Conservation (phyloP, 352 stramenopile species). For the Phytophthora pseudosyringae region DNA sequence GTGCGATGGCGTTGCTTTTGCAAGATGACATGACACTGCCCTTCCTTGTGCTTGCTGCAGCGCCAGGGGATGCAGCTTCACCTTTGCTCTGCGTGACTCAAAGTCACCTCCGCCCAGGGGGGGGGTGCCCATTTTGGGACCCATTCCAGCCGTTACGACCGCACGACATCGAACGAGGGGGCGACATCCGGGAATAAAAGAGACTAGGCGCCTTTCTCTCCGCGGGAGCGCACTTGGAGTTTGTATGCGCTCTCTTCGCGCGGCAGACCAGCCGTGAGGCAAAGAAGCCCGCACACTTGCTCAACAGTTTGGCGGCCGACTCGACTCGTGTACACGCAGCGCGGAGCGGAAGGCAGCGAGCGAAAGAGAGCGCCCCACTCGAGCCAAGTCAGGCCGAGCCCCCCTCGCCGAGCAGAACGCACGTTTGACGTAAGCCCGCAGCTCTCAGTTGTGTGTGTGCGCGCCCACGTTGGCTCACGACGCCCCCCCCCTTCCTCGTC, state of each 20-base stretch:
- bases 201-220: constrained; percentile 20
- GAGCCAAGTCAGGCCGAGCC: constrained; percentile 22
- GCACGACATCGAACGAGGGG: constrained; percentile 32
- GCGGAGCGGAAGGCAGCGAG: constrained; percentile 36
- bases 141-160: constrained; percentile 30
- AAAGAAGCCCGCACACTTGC: constrained; percentile 33
- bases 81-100: too few species aligned
- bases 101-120: too few species aligned
- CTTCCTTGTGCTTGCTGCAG: too few species aligned
- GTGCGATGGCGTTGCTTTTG: too few species aligned
- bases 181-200: constrained; percentile 24
- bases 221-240: constrained; percentile 12
- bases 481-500: background rate
- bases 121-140: constrained; percentile 15
- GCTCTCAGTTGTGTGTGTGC: constrained; percentile 9
- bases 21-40: too few species aligned
- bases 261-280: constrained; percentile 25
- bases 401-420: constrained; percentile 24
- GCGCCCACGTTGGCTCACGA: constrained; percentile 1
- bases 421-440: constrained; percentile 27
- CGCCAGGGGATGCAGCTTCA: too few species aligned
- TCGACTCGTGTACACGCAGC: constrained; percentile 32
- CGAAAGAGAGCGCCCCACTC: constrained; percentile 20
- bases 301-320: constrained; percentile 36
- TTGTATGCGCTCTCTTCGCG: constrained; percentile 34